Percentiles rank a stretch among this genome's conserved stretches.
These are phyloP conservation scores for Darksidea phi DNA, from an alignment of 495 filamentous ascomycete species.

Conservation along the genomic window DNA sequence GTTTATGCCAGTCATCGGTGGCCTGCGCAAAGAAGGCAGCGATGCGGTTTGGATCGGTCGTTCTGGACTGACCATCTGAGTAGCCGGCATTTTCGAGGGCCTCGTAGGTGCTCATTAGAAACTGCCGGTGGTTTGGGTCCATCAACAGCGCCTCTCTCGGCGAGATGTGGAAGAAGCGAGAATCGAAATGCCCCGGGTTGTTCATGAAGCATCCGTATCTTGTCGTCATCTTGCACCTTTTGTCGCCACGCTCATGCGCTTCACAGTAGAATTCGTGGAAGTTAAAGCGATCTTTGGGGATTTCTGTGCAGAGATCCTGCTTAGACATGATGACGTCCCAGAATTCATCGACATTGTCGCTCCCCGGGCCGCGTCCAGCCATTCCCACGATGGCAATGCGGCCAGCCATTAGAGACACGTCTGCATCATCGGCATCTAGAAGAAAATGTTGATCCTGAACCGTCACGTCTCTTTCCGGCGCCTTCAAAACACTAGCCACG, in stretches of 20 bases:
- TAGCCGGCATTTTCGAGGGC: conserved; percentile 44
- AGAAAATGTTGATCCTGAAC: too few relatives aligned
- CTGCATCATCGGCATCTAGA: too few relatives aligned
- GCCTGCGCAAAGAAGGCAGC: conserved; percentile 42
- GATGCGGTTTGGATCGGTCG: conserved; percentile 36
- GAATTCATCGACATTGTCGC: conserved; percentile 20
- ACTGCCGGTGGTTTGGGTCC: conserved; percentile 43
- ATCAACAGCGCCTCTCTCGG: conserved; percentile 41
- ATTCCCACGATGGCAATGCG: conserved; percentile 36
- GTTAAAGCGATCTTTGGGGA: conserved; percentile 34
- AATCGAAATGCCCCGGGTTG: conserved; percentile 39
- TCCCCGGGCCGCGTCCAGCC: conserved; percentile 33
- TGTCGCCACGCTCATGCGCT: not conserved
- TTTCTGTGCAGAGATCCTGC: conserved; percentile 14
- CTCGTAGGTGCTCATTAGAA: conserved; percentile 43
- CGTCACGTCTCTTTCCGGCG: too few relatives aligned
- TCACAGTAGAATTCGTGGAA: conserved; percentile 19
- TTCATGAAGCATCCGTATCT: conserved; percentile 37
- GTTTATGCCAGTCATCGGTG: conserved; percentile 36
- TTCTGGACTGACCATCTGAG: conserved; percentile 39
- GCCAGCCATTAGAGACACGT: too few relatives aligned
- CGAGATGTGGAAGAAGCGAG: conserved; percentile 44
- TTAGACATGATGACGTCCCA: conserved; percentile 32
- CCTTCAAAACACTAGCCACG: too few relatives aligned
- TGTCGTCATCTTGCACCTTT: conserved; percentile 28